These are phyloP conservation scores for Gossypium arboreum DNA, from an alignment of 345 rosid genomes.

Conservation along the genomic window DNA sequence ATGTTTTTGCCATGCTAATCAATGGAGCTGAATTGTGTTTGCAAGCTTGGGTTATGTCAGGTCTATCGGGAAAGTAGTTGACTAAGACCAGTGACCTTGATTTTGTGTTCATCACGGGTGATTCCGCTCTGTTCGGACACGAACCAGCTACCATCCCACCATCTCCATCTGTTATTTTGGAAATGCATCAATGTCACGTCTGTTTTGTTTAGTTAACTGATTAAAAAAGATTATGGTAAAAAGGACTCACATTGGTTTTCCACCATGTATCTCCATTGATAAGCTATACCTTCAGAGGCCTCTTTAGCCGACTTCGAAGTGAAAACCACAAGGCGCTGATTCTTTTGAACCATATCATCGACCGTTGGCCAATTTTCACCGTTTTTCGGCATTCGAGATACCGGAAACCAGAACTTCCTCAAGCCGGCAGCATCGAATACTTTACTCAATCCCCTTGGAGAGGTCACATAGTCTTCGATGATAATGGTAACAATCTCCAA, in stretches of 20 bases:
- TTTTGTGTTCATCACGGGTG: conserved; percentile 53
- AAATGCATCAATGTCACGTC: conserved; percentile 15
- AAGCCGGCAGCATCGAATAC: conserved; percentile 71
- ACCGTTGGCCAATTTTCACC: conserved; percentile 79
- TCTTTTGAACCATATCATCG: conserved; percentile 57
- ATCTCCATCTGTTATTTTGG: conserved; percentile 56
- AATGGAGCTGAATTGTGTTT: conserved; percentile 75
- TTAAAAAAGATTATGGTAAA: background rate
- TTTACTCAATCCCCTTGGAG: conserved; percentile 59
- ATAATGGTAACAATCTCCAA: conserved; percentile 68
- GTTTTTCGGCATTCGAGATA: conserved; percentile 71
- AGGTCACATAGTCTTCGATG: conserved; percentile 80
- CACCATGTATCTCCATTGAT: conserved; percentile 73
- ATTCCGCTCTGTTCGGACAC: conserved; percentile 72
- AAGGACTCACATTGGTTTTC: conserved; percentile 77
- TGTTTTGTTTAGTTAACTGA: background rate
- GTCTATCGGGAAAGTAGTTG: conserved; percentile 64
- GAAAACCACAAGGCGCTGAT: conserved; percentile 75
- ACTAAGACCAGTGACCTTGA: conserved; percentile 60
- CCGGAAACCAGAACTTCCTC: conserved; percentile 69
- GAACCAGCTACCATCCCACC: conserved; percentile 63
- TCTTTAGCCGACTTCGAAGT: conserved; percentile 67
- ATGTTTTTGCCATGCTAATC: conserved; percentile 44
- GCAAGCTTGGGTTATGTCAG: conserved; percentile 54
- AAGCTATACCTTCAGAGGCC: conserved; percentile 73